Evolutionary conservation across 805 yeast genomes (phyloP).

Genomic region (Sporopachydermia quercuum): DNA sequence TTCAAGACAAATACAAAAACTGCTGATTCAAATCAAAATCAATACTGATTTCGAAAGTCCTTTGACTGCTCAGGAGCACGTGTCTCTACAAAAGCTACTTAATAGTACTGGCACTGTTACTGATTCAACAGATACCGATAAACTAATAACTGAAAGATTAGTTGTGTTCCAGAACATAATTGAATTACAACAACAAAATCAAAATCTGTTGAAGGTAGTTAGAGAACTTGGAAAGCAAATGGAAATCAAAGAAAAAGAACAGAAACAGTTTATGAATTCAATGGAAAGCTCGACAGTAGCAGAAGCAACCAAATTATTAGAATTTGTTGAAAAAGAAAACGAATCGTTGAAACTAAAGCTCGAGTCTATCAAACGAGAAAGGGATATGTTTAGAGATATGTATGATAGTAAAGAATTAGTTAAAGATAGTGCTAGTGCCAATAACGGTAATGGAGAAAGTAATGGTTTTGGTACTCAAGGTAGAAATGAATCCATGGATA

Average conservation of each 20-base stretch:
- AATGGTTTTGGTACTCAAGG: constrained; percentile 1
- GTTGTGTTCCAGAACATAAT: constrained; percentile 51
- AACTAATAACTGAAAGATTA: constrained; percentile 55
- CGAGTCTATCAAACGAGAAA: constrained; percentile 43
- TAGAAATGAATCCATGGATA: constrained; percentile 6
- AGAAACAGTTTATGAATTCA: neutral
- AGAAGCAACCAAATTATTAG: neutral
- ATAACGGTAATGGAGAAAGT: constrained; percentile 2
- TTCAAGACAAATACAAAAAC: constrained; percentile 66
- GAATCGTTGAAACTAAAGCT: constrained; percentile 27
- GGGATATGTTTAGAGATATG: constrained; percentile 45
- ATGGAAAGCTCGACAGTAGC: neutral
- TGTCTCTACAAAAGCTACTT: constrained; percentile 44
- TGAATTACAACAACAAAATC: constrained; percentile 62
- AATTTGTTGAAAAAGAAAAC: neutral
- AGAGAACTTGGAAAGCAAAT: constrained; percentile 59
- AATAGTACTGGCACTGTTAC: constrained; percentile 17
- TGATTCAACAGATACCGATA: constrained; percentile 42
- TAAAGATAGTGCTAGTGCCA: constrained; percentile 5
- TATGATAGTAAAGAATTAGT: constrained; percentile 5
- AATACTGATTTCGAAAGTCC: constrained; percentile 44
- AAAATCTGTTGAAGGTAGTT: constrained; percentile 51
- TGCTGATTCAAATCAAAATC: constrained; percentile 51
- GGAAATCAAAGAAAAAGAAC: constrained; percentile 40
- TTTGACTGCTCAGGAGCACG: constrained; percentile 46